phyloP scores from a whole-genome alignment of 1,139 yeast genomes.

The Debaryomyces subglobosus region DNA sequence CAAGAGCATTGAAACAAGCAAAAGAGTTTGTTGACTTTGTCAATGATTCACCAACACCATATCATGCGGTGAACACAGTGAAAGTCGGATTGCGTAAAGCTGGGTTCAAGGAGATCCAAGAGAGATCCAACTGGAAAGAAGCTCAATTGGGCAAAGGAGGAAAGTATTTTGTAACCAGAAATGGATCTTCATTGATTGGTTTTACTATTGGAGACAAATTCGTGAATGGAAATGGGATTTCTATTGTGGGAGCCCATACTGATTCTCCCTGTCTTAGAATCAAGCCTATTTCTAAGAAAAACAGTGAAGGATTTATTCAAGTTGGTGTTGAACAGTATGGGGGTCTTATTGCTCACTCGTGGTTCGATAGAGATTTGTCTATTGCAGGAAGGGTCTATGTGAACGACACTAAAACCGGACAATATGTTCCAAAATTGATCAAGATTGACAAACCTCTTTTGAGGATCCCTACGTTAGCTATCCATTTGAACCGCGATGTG shows the following conservation, averaged over 20 bases:
- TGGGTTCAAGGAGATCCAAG: constrained; percentile 78
- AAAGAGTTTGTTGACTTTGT: constrained; percentile 74
- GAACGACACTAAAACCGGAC: constrained; percentile 48
- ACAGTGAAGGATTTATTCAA: constrained; percentile 78
- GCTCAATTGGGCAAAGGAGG: constrained; percentile 51
- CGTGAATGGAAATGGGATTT: constrained; percentile 79
- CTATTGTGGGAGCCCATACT: constrained; percentile 92
- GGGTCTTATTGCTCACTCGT: constrained; percentile 89
- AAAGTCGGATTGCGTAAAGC: constrained; percentile 53
- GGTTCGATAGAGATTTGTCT: constrained; percentile 93
- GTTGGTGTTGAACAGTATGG: constrained; percentile 95
- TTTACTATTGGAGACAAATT: constrained; percentile 78
- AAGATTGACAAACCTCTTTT: constrained; percentile 82
- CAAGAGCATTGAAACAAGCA: constrained; percentile 38
- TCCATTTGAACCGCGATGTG: constrained; percentile 82
- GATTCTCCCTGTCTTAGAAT: constrained; percentile 92
- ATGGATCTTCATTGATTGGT: constrained; percentile 85
- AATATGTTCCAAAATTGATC: constrained; percentile 66
- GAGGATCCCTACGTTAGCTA: constrained; percentile 93
- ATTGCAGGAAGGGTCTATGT: constrained; percentile 91
- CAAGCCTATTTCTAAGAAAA: constrained; percentile 83
- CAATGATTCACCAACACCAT: constrained; percentile 90
- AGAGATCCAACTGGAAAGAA: constrained; percentile 67
- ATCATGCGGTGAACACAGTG: constrained; percentile 81
- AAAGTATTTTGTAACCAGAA: constrained; percentile 81